These are phyloP conservation scores for Cyclanthera cordifolia DNA, from an alignment of 306 rosid genomes.

Conservation along the genomic window DNA sequence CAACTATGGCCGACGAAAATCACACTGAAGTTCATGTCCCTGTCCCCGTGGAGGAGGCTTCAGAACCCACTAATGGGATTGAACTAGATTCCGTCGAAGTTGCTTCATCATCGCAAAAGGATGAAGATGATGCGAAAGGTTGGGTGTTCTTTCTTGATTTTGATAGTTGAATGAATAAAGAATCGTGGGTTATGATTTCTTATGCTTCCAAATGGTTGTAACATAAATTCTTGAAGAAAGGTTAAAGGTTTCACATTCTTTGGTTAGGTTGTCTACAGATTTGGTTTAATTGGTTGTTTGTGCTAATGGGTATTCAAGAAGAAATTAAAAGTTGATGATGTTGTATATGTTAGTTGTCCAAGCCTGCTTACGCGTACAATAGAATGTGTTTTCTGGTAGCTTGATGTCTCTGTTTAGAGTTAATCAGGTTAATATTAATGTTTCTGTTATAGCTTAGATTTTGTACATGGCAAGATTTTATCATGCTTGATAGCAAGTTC, in stretches of 20 bases:
- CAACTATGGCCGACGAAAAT: slow-evolving; percentile 38
- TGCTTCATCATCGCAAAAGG: slow-evolving; percentile 31
- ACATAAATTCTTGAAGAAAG: neutral
- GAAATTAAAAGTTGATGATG: neutral
- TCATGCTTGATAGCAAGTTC: neutral
- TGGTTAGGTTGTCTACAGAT: neutral
- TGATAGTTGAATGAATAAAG: neutral
- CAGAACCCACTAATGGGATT: slow-evolving; percentile 26
- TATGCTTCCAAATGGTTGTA: neutral
- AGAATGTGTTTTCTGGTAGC: too few relatives aligned
- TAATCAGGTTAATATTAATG: too few relatives aligned
- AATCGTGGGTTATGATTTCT: neutral
- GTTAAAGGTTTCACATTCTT: neutral
- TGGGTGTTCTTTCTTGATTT: neutral
- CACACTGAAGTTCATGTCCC: slow-evolving; percentile 18
- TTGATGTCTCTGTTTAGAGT: too few relatives aligned
- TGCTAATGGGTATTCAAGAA: neutral
- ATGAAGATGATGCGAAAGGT: slow-evolving; percentile 56
- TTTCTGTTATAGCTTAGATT: neutral
- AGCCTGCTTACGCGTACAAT: too few relatives aligned
- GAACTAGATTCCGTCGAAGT: slow-evolving; percentile 25
- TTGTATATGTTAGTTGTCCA: neutral
- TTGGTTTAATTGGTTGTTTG: neutral
- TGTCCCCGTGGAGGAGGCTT: slow-evolving; percentile 31
- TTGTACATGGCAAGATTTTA: neutral